phyloP scores from a whole-genome alignment of 2,329 filamentous ascomycete species.

The Chaetomium sp. region DNA sequence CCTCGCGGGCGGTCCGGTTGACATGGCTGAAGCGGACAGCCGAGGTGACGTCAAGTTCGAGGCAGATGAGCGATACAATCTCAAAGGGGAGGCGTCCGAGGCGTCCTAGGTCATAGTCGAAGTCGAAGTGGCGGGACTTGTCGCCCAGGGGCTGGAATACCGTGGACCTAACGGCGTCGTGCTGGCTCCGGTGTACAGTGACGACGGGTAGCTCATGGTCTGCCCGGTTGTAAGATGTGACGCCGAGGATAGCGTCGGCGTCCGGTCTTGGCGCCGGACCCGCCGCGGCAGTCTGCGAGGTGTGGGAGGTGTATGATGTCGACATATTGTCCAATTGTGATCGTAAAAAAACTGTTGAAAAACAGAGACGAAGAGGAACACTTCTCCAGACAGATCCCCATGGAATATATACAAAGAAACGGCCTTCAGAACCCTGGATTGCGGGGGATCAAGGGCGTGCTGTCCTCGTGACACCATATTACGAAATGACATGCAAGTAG shows the following conservation, averaged over 20 bases:
- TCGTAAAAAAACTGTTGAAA: not conserved
- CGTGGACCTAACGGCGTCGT: slow-evolving; percentile 21
- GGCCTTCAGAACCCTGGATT: slow-evolving; percentile 7
- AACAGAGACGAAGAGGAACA: not conserved
- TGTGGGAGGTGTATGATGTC: not conserved
- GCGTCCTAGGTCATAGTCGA: slow-evolving; percentile 16
- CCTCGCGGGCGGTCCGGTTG: slow-evolving; percentile 26
- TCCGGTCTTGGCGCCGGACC: slow-evolving; percentile 11
- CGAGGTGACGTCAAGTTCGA: slow-evolving; percentile 23
- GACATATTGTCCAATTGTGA: not conserved
- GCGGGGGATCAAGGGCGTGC: slow-evolving; percentile 5
- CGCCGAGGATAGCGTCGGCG: slow-evolving; percentile 18
- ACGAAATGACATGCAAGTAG: not conserved
- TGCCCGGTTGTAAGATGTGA: slow-evolving; percentile 20
- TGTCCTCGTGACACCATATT: slow-evolving; percentile 18
- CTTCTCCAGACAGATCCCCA: not conserved
- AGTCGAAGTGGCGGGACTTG: not conserved
- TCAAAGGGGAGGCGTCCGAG: slow-evolving; percentile 25
- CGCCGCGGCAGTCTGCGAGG: not conserved
- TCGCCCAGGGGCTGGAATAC: slow-evolving; percentile 17
- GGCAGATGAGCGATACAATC: slow-evolving; percentile 23
- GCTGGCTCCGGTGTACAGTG: slow-evolving; percentile 19
- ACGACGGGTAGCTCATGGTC: slow-evolving; percentile 21
- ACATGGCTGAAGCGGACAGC: slow-evolving; percentile 25
- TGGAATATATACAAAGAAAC: not conserved